Conservation (phyloP, 306 rosid genomes). For the Cucurbita moschata region DNA sequence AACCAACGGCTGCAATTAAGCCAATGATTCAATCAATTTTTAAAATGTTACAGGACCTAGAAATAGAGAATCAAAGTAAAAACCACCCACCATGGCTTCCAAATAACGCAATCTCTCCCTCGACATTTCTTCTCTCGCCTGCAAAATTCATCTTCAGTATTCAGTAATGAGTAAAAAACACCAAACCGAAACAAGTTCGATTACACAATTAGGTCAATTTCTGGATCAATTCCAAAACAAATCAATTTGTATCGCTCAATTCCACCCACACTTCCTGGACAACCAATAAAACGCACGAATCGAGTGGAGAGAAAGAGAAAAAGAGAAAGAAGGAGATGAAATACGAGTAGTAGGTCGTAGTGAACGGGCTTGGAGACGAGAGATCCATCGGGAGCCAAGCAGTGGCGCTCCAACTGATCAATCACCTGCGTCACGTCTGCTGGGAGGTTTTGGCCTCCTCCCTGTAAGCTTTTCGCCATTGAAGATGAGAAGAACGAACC, state of each 20-base stretch:
- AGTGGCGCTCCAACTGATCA: conserved; percentile 85
- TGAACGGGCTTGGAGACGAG: conserved; percentile 66
- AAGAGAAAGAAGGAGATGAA: conserved; percentile 8
- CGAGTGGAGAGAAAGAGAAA: neutral
- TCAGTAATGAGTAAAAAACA: neutral
- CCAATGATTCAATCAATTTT: neutral
- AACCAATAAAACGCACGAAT: neutral
- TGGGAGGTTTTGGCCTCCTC: conserved; percentile 44
- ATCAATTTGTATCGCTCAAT: neutral
- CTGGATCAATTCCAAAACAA: neutral
- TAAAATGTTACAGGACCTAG: neutral
- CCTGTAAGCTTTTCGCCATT: conserved; percentile 62
- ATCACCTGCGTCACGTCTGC: conserved; percentile 58
- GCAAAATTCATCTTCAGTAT: conserved; percentile 12
- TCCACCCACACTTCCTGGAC: conserved; percentile 1
- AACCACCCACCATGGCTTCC: conserved; percentile 55
- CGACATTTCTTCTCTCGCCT: conserved; percentile 98
- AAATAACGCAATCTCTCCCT: conserved; percentile 72
- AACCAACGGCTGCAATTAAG: neutral
- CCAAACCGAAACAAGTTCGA: neutral
- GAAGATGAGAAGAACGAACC: conserved; percentile 5
- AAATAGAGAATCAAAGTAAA: neutral
- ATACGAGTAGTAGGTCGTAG: conserved; percentile 69
- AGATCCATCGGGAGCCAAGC: conserved; percentile 87
- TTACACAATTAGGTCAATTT: neutral